These are phyloP conservation scores for Teratosphaeriaceae sp. DNA, from an alignment of 2,329 filamentous ascomycete genomes.

Conservation along the genomic window DNA sequence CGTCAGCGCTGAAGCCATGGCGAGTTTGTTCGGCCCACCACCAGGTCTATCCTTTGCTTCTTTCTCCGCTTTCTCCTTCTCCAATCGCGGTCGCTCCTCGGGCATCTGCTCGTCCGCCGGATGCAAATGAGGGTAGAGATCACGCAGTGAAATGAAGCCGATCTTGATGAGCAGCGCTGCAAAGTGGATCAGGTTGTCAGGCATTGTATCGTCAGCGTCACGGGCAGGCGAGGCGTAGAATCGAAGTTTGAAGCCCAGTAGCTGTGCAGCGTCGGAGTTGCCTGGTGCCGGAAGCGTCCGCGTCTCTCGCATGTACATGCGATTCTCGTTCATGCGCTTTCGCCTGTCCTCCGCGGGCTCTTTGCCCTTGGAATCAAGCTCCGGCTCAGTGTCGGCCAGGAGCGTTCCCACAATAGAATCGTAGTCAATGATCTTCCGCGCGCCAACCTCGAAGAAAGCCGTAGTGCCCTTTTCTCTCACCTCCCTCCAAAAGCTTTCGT, in stretches of 20 bases:
- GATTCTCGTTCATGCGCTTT: constrained; percentile 50
- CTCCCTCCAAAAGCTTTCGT: constrained; percentile 71
- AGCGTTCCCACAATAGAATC: constrained; percentile 35
- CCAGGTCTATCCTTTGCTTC: constrained; percentile 66
- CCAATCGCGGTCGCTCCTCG: constrained; percentile 58
- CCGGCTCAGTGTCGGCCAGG: constrained; percentile 22
- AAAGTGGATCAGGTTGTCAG: constrained; percentile 91
- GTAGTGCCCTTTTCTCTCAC: constrained; percentile 69
- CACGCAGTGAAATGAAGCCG: constrained; percentile 86
- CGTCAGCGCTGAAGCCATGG: constrained; percentile 76
- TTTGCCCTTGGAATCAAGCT: constrained; percentile 31
- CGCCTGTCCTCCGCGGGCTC: constrained; percentile 31
- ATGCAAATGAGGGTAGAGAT: constrained; percentile 89
- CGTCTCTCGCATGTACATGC: constrained; percentile 73
- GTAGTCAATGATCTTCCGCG: constrained; percentile 56
- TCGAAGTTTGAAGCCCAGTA: constrained; percentile 92
- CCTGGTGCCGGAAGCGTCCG: constrained; percentile 76
- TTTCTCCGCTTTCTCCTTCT: constrained; percentile 71
- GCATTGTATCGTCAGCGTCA: constrained; percentile 67
- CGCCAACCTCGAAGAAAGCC: constrained; percentile 86
- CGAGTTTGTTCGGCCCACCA: constrained; percentile 69
- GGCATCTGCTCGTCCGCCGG: constrained; percentile 80
- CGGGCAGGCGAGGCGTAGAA: constrained; percentile 84
- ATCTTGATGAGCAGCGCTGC: constrained; percentile 92
- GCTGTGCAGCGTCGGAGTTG: constrained; percentile 85